Percentiles rank a stretch among this genome's conserved stretches.
Evolutionary conservation across 257 asterid genomes (phyloP).

Genomic region (Leptodermis oblonga): DNA sequence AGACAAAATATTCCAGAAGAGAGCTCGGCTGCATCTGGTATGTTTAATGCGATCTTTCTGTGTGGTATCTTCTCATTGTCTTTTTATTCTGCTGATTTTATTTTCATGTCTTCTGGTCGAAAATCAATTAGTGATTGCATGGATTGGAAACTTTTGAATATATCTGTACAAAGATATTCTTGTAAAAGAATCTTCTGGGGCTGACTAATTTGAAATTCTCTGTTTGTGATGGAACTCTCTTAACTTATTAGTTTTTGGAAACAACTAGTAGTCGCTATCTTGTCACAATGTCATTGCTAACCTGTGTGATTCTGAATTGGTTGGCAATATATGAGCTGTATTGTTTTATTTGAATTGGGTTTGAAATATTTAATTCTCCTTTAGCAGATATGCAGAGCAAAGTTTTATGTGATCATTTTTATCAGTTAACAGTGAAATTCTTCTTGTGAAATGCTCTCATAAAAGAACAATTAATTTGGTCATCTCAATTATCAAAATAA

Average conservation of each 20-base stretch:
- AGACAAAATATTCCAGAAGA: constrained; percentile 84
- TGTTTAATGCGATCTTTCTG: neutral
- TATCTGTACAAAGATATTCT: neutral
- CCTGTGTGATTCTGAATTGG: no score
- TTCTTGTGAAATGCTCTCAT: neutral
- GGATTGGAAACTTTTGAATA: neutral
- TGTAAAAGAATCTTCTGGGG: neutral
- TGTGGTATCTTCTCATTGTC: neutral
- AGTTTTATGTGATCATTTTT: neutral
- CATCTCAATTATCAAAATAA: neutral
- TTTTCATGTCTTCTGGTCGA: neutral
- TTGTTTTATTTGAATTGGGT: neutral
- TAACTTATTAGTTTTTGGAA: neutral
- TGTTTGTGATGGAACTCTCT: neutral
- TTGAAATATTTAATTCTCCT: neutral
- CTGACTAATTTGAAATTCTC: neutral
- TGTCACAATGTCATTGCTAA: neutral
- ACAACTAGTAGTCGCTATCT: neutral
- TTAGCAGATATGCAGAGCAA: neutral
- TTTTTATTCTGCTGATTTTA: neutral
- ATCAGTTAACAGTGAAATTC: neutral
- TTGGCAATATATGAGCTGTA: neutral
- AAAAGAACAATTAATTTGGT: neutral
- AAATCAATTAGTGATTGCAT: neutral
- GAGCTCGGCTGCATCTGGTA: constrained; percentile 92